phyloP scores from a whole-genome alignment of 345 rosid genomes.

The Nephelium lappaceum region DNA sequence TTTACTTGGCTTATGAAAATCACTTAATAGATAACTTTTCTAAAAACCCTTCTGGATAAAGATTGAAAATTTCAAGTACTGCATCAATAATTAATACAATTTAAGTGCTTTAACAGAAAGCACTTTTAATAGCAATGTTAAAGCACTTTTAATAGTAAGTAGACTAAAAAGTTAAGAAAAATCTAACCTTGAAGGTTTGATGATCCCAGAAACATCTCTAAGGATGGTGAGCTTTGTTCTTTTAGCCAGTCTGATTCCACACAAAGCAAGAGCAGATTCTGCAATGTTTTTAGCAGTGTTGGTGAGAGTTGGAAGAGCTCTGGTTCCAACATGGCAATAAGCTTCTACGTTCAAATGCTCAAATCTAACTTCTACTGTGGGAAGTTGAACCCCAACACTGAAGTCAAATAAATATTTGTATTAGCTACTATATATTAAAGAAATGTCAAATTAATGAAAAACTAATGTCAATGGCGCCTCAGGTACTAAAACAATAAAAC shows the following conservation, averaged over 20 bases:
- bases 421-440: not conserved
- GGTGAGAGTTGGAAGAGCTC: slow-evolving; percentile 85
- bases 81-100: no score
- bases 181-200: slow-evolving; percentile 72
- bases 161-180: not conserved
- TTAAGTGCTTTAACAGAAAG: no score
- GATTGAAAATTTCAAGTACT: no score
- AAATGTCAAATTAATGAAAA: no score
- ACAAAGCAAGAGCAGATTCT: slow-evolving; percentile 56
- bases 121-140: no score
- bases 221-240: slow-evolving; percentile 74
- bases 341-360: slow-evolving; percentile 69
- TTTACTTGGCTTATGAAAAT: no score
- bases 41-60: no score
- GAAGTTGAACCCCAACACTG: slow-evolving; percentile 84
- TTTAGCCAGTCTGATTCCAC: slow-evolving; percentile 65
- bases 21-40: no score
- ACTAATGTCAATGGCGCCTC: no score
- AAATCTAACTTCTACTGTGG: slow-evolving; percentile 79
- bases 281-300: slow-evolving; percentile 69
- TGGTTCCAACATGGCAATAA: slow-evolving; percentile 65
- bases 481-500: no score
- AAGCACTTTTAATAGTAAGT: no score
- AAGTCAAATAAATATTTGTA: not conserved
- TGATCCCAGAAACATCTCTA: slow-evolving; percentile 66